Conservation (phyloP, 1,139 yeast genomes). For the Kluyveromyces sp. region DNA sequence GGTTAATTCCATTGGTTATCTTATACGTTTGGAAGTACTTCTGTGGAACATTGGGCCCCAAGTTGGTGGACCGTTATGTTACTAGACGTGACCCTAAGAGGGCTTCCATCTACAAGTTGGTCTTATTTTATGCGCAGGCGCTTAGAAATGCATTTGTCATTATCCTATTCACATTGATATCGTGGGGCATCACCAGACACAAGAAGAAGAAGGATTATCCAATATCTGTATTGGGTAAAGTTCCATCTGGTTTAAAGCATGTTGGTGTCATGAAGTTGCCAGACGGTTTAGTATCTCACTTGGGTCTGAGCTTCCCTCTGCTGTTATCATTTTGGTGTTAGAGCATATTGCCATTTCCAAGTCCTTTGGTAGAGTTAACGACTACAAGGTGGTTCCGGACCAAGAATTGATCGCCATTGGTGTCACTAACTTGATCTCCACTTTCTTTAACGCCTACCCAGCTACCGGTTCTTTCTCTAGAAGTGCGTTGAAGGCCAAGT, state of each 20-base stretch:
- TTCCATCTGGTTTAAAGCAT: slow-evolving; percentile 73
- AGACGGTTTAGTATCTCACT: slow-evolving; percentile 45
- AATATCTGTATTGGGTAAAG: slow-evolving; percentile 60
- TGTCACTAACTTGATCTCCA: slow-evolving; percentile 80
- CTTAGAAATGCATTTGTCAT: slow-evolving; percentile 77
- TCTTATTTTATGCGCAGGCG: slow-evolving; percentile 58
- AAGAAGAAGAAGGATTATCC: slow-evolving; percentile 29
- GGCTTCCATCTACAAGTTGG: slow-evolving; percentile 35
- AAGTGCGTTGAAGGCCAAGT: slow-evolving; percentile 88
- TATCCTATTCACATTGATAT: slow-evolving; percentile 66
- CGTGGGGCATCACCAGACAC: slow-evolving; percentile 51
- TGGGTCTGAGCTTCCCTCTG: slow-evolving; percentile 77
- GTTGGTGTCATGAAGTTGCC: slow-evolving; percentile 70
- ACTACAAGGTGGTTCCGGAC: slow-evolving; percentile 83
- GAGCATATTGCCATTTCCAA: slow-evolving; percentile 93
- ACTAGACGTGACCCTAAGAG: slow-evolving; percentile 23
- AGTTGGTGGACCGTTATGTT: slow-evolving; percentile 38
- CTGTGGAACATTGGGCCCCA: slow-evolving; percentile 49
- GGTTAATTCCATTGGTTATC: slow-evolving; percentile 62
- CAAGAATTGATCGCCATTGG: slow-evolving; percentile 95
- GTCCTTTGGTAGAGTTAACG: slow-evolving; percentile 88
- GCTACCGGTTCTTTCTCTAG: slow-evolving; percentile 95
- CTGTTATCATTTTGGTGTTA: slow-evolving; percentile 69
- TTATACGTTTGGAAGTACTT: slow-evolving; percentile 61
- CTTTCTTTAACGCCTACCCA: slow-evolving; percentile 89